Conservation (phyloP, 805 yeast species). For the Schwanniomyces vanrijiae region DNA sequence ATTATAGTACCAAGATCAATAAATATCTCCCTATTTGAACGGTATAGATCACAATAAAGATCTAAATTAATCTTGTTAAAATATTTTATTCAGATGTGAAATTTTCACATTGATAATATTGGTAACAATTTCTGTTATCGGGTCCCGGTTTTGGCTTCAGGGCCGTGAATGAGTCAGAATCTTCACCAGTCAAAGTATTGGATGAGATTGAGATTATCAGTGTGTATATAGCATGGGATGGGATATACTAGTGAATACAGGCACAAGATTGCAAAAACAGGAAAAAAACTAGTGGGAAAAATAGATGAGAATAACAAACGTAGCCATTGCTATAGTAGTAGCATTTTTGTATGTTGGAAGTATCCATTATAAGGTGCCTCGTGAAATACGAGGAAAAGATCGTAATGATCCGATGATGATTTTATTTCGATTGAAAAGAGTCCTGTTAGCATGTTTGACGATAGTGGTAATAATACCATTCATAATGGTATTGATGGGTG, state of each 20-base stretch:
- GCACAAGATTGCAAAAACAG: neutral
- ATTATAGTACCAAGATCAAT: neutral
- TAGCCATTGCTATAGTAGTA: constrained; percentile 24
- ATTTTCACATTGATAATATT: neutral
- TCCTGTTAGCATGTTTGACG: constrained; percentile 28
- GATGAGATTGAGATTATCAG: neutral
- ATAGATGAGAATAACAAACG: neutral
- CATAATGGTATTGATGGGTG: constrained; percentile 15
- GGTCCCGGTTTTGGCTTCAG: neutral
- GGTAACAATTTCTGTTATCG: neutral
- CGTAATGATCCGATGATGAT: constrained; percentile 49
- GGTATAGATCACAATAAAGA: neutral
- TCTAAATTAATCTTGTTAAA: neutral
- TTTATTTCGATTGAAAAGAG: constrained; percentile 37
- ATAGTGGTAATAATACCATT: constrained; percentile 31
- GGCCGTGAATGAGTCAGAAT: constrained; percentile 4
- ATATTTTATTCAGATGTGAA: neutral
- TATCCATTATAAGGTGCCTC: constrained; percentile 33
- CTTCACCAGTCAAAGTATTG: constrained; percentile 1
- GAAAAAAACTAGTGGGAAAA: neutral
- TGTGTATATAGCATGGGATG: neutral
- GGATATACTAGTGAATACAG: neutral
- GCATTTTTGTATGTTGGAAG: constrained; percentile 49
- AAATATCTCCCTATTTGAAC: neutral
- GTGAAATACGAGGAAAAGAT: constrained; percentile 15